Percentiles rank a stretch among this genome's conserved stretches.
phyloP scores from a whole-genome alignment of 345 rosid species.

The Lepidium aucheri region DNA sequence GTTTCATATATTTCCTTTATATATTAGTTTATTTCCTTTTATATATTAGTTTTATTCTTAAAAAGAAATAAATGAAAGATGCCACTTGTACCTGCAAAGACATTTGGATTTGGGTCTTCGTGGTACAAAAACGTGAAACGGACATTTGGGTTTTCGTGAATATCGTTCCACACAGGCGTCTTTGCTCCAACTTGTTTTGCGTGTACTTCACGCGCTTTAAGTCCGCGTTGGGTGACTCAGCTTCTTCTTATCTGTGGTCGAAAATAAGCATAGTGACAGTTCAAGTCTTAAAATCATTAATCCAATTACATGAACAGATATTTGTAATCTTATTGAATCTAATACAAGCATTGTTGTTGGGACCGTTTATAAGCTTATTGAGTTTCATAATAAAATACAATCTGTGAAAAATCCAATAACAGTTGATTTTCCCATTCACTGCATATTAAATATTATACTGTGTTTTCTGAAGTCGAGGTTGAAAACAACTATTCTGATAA shows the following conservation, averaged over 20 bases:
- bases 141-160: conserved; percentile 8
- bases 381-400: background rate
- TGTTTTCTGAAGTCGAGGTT: background rate
- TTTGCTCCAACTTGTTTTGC: background rate
- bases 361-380: background rate
- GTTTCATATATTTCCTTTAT: background rate
- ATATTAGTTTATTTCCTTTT: too few species aligned
- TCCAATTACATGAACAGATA: background rate
- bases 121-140: conserved; percentile 15
- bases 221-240: background rate
- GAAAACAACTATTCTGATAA: conserved; percentile 8
- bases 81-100: background rate
- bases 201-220: background rate
- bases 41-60: background rate
- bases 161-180: background rate
- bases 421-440: background rate
- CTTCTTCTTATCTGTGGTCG: conserved; percentile 5
- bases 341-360: background rate
- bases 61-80: background rate
- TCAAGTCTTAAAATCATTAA: background rate
- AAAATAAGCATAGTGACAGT: background rate
- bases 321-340: background rate
- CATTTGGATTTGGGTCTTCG: conserved; percentile 14
- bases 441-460: background rate
- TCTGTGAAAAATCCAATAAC: background rate